A percentile compares a stretch with the other conserved stretches of the same genome.
Evolutionary conservation across 345 rosid species (phyloP).

Genomic region (Eucalyptus curtisii): DNA sequence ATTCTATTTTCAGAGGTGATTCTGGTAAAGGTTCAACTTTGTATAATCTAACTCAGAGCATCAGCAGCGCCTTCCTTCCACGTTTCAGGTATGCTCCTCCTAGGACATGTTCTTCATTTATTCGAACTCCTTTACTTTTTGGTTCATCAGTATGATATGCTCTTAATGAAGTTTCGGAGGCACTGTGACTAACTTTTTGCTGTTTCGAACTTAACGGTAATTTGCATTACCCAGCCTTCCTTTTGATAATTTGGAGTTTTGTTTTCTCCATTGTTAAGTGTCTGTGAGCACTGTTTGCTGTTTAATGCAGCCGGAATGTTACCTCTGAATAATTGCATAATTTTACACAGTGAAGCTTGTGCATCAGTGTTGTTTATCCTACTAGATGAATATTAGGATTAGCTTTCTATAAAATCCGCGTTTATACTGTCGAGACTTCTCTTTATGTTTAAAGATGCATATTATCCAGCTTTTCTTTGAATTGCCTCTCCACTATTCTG

Average conservation of each 20-base stretch:
- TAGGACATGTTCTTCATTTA: not conserved
- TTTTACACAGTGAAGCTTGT: not conserved
- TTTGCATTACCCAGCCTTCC: not conserved
- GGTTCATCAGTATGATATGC: not conserved
- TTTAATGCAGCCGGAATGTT: not conserved
- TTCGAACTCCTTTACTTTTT: not conserved
- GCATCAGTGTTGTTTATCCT: not conserved
- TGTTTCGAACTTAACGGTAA: not conserved
- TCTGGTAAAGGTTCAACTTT: conserved; percentile 24
- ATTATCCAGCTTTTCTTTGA: not conserved
- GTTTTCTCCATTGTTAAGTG: not conserved
- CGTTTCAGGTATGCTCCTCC: conserved; percentile 51
- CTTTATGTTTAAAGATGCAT: not conserved
- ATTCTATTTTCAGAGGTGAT: conserved; percentile 25
- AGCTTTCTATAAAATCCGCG: not conserved
- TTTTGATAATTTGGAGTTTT: not conserved
- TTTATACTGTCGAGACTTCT: not conserved
- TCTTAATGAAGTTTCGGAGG: not conserved
- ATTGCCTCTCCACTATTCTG: not conserved
- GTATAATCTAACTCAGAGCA: conserved; percentile 52
- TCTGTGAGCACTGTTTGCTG: not conserved
- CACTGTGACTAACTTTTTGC: not conserved
- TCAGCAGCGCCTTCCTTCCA: conserved; percentile 71
- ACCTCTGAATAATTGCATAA: not conserved
- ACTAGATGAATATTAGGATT: not conserved